Conservation (phyloP, 2,329 filamentous ascomycete species). For the Tolypocladium sp. region DNA sequence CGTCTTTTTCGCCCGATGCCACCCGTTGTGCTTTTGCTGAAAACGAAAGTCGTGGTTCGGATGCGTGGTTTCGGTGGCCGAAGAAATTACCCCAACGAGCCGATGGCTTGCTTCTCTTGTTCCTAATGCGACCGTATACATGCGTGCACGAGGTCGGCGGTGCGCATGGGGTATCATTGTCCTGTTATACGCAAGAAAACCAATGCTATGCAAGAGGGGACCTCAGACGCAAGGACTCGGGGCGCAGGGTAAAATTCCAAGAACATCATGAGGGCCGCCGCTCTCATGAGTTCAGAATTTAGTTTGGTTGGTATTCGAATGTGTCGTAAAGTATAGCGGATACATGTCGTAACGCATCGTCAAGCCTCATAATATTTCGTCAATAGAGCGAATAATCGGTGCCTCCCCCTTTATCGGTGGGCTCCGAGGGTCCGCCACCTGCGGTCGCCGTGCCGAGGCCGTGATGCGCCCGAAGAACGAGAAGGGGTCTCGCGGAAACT, state of each 20-base stretch:
- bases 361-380: conserved; percentile 55
- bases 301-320: background rate
- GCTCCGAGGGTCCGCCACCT: conserved; percentile 59
- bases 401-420: conserved; percentile 66
- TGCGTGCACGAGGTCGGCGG: background rate
- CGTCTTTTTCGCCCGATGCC: background rate
- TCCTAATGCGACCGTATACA: background rate
- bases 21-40: background rate
- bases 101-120: background rate
- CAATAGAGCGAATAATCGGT: conserved; percentile 69
- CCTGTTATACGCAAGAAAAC: background rate
- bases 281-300: background rate
- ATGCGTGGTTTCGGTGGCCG: background rate
- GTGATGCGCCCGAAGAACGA: conserved; percentile 35
- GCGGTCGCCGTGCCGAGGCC: conserved; percentile 39
- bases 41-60: background rate
- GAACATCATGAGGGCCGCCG: background rate
- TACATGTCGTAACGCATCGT: background rate
- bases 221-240: background rate
- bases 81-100: background rate
- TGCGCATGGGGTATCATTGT: background rate
- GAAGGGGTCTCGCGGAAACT: conserved; percentile 46
- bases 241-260: background rate
- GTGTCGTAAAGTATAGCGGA: background rate
- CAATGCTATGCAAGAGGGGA: background rate